phyloP scores from a whole-genome alignment of 2,329 filamentous ascomycete species.

The Emericellopsis cladophorae region DNA sequence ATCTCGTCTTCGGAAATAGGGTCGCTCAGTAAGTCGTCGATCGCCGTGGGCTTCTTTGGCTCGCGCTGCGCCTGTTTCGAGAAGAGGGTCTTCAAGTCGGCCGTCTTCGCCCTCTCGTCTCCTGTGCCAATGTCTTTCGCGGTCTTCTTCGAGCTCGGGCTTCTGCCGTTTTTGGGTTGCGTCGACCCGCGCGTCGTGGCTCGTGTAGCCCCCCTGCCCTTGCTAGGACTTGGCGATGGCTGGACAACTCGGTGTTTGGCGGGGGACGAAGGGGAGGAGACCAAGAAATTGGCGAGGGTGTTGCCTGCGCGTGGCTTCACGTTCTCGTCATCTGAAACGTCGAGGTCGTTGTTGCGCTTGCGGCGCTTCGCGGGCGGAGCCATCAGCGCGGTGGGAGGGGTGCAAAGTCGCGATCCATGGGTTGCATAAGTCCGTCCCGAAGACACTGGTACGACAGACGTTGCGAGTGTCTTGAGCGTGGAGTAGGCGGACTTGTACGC shows the following conservation, averaged over 20 bases:
- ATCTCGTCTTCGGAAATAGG: conserved; percentile 49
- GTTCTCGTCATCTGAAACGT: conserved; percentile 36
- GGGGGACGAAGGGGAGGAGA: conserved; percentile 36
- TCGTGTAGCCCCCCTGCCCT: conserved; percentile 9
- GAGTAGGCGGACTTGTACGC: too few species aligned
- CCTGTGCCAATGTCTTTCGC: conserved; percentile 20
- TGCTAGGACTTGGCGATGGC: conserved; percentile 25
- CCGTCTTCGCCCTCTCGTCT: conserved; percentile 39
- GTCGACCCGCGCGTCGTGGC: conserved; percentile 11
- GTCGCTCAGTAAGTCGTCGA: conserved; percentile 40
- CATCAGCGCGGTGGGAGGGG: conserved; percentile 28
- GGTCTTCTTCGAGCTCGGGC: conserved; percentile 24
- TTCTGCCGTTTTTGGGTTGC: conserved; percentile 14
- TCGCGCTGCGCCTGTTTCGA: conserved; percentile 45
- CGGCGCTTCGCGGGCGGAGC: conserved; percentile 46
- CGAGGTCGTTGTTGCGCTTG: conserved; percentile 43
- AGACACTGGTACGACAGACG: too few species aligned
- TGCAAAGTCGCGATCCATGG: neutral
- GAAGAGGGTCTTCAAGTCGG: conserved; percentile 46
- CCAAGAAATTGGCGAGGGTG: conserved; percentile 38
- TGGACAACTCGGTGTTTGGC: conserved; percentile 16
- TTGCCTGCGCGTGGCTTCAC: conserved; percentile 13
- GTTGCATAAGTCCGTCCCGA: neutral
- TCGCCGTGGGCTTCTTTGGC: conserved; percentile 13
- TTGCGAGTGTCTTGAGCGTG: too few species aligned